Evolutionary conservation across 1,139 yeast genomes (phyloP).

Genomic region (Candida freyschussii): DNA sequence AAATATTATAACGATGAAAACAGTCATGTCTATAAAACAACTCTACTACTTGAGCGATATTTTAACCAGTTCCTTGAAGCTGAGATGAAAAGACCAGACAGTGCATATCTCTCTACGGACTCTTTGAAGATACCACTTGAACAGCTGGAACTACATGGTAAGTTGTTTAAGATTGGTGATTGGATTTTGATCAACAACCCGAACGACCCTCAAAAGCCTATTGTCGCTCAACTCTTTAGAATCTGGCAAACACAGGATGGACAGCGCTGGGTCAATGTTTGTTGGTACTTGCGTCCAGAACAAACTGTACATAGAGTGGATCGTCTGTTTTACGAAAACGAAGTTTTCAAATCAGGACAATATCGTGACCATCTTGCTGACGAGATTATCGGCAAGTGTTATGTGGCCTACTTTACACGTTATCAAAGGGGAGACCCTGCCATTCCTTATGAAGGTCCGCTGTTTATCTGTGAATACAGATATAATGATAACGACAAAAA

Average conservation of each 20-base stretch:
- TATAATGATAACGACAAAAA: conserved; percentile 87
- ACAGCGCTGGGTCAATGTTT: conserved; percentile 82
- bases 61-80: conserved; percentile 58
- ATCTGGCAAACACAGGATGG: conserved; percentile 88
- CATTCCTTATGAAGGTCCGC: conserved; percentile 70
- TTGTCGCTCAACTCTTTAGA: conserved; percentile 88
- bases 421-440: conserved; percentile 94
- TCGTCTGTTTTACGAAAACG: conserved; percentile 83
- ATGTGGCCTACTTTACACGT: conserved; percentile 89
- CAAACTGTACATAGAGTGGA: conserved; percentile 94
- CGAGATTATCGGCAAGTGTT: conserved; percentile 89
- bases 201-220: conserved; percentile 84
- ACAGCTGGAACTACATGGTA: conserved; percentile 65
- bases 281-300: conserved; percentile 98
- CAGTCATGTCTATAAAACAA: conserved; percentile 54
- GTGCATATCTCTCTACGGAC: conserved; percentile 67
- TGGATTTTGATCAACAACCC: conserved; percentile 89
- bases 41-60: conserved; percentile 54
- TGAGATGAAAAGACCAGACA: conserved; percentile 78
- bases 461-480: conserved; percentile 92
- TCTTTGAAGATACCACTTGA: conserved; percentile 77
- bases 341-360: conserved; percentile 95
- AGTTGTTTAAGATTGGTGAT: conserved; percentile 80
- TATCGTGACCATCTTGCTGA: conserved; percentile 89
- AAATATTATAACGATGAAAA: conserved; percentile 60